Evolutionary conservation across 805 yeast genomes (phyloP).

Genomic region (Sporopachydermia quercuum): DNA sequence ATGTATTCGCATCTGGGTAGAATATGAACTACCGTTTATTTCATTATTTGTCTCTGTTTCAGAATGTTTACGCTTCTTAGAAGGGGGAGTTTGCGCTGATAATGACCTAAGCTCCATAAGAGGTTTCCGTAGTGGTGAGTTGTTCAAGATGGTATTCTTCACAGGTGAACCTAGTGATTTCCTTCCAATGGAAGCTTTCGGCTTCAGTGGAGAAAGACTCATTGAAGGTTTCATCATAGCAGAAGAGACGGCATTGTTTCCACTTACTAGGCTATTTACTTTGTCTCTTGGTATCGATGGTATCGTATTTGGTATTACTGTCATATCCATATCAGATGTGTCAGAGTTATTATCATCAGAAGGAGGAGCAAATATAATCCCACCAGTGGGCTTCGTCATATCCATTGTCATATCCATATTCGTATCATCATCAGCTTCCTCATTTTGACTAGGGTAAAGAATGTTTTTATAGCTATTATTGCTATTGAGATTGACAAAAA

Average conservation of each 20-base stretch:
- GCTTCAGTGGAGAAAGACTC: not conserved
- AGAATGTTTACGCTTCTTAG: not conserved
- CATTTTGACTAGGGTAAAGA: not conserved
- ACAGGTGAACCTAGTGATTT: constrained; percentile 2
- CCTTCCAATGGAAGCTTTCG: not conserved
- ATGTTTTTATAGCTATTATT: too few species aligned
- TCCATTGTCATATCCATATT: constrained; percentile 9
- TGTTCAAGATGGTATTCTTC: constrained; percentile 1
- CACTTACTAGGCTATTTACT: too few species aligned
- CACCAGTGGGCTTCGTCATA: constrained; percentile 8
- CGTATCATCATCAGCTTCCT: constrained; percentile 2
- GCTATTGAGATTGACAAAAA: too few species aligned
- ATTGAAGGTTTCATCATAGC: not conserved
- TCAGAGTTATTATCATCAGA: constrained; percentile 3
- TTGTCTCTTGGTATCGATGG: constrained; percentile 2
- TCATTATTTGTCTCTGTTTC: not conserved
- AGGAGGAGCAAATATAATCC: constrained; percentile 3
- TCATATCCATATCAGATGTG: constrained; percentile 3
- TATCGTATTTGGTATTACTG: not conserved
- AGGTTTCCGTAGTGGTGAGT: not conserved
- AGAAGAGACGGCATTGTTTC: too few species aligned
- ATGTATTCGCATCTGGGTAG: not conserved
- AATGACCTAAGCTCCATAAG: not conserved
- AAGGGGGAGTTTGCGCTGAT: not conserved
- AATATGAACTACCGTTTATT: constrained; percentile 1